These are phyloP conservation scores for Croton setiger DNA, from an alignment of 441 rosid species.

Conservation along the genomic window DNA sequence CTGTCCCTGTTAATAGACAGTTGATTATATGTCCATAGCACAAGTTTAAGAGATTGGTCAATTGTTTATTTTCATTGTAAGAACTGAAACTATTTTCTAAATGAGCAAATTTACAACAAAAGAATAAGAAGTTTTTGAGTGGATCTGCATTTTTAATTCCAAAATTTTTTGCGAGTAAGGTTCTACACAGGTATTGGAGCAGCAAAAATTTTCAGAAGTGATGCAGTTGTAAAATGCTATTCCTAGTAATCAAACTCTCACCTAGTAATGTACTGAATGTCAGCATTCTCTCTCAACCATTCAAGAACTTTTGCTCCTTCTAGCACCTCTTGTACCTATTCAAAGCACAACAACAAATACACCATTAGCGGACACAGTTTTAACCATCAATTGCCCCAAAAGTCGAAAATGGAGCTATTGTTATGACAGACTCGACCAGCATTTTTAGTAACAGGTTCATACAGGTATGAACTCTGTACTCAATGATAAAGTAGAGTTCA, in stretches of 20 bases:
- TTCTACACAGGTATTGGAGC: not conserved
- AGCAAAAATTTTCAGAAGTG: slow-evolving; percentile 7
- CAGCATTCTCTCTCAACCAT: slow-evolving; percentile 80
- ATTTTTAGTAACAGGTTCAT: too few species aligned
- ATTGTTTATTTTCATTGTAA: not conserved
- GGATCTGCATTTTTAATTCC: not conserved
- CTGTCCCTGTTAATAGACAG: too few species aligned
- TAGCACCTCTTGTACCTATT: slow-evolving; percentile 80
- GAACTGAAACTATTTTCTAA: not conserved
- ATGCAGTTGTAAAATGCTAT: not conserved
- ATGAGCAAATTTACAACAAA: too few species aligned
- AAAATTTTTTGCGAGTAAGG: too few species aligned
- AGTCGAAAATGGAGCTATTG: too few species aligned
- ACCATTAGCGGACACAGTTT: not conserved
- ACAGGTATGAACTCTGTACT: too few species aligned
- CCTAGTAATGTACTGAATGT: slow-evolving; percentile 59
- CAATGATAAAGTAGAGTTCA: too few species aligned
- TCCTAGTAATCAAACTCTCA: slow-evolving; percentile 26
- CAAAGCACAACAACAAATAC: not conserved
- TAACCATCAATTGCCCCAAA: not conserved
- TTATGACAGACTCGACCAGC: too few species aligned
- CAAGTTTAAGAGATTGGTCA: too few species aligned
- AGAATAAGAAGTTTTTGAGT: not conserved
- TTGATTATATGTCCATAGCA: too few species aligned
- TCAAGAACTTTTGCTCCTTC: slow-evolving; percentile 97